These are phyloP conservation scores for Melampsora abietis-canadensis DNA, from an alignment of 1,284 basidiomycete species.

Conservation along the genomic window DNA sequence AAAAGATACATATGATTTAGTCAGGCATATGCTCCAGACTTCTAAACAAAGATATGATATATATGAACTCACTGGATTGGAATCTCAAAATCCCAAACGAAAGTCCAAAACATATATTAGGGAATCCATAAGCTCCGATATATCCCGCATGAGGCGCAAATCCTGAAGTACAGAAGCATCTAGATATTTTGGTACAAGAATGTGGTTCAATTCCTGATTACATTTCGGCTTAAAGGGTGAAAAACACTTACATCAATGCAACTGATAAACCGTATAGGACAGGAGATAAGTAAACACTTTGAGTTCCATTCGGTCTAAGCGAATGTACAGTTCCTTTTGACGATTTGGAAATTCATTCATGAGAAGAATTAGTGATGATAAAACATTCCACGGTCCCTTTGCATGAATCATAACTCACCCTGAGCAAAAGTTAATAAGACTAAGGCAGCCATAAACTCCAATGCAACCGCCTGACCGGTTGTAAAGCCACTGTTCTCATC, in stretches of 20 bases:
- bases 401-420: conserved; percentile 9
- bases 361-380: not conserved
- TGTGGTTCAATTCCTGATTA: not conserved
- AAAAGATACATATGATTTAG: not conserved
- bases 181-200: not conserved
- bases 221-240: not conserved
- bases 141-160: conserved; percentile 21
- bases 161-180: conserved; percentile 28
- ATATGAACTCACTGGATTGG: conserved; percentile 34
- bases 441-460: conserved; percentile 33
- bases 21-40: not conserved
- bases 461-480: conserved; percentile 18
- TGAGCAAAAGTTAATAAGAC: conserved; percentile 17
- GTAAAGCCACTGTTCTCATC: conserved; percentile 12
- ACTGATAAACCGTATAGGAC: conserved; percentile 32
- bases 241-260: conserved; percentile 20
- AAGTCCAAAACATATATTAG: conserved; percentile 35
- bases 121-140: conserved; percentile 32
- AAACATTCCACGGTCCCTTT: not conserved
- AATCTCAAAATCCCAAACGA: conserved; percentile 32
- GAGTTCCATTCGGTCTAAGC: not conserved
- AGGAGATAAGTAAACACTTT: conserved; percentile 9
- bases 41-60: not conserved
- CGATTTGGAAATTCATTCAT: not conserved
- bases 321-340: conserved; percentile 20